These are phyloP conservation scores for Fusarium compactum DNA, from an alignment of 2,329 filamentous ascomycete species.

Conservation along the genomic window DNA sequence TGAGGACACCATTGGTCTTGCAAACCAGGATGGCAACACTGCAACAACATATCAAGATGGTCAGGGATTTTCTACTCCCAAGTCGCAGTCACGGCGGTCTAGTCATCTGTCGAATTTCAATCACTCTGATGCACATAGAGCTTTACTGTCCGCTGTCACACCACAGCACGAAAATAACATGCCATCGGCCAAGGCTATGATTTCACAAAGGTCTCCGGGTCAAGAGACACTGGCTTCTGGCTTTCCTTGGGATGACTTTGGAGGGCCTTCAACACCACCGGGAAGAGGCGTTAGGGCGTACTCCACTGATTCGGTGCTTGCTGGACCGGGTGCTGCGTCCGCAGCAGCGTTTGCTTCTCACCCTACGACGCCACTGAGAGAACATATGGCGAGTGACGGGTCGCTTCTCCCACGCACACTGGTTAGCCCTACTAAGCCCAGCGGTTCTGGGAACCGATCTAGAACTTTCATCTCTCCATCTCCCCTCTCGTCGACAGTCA, in stretches of 20 bases:
- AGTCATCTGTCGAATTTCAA: constrained; percentile 62
- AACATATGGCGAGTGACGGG: constrained; percentile 46
- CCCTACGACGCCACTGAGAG: constrained; percentile 51
- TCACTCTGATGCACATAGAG: constrained; percentile 56
- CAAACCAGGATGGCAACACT: constrained; percentile 59
- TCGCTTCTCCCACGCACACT: constrained; percentile 48
- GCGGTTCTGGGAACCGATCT: constrained; percentile 47
- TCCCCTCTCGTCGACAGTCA: constrained; percentile 70
- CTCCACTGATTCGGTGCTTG: constrained; percentile 54
- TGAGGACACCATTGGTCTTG: constrained; percentile 72
- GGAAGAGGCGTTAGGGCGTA: constrained; percentile 54
- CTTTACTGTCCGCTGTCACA: constrained; percentile 44
- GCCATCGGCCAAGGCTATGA: constrained; percentile 53
- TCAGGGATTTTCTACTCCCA: constrained; percentile 41
- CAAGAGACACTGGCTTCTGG: constrained; percentile 56
- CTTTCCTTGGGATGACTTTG: constrained; percentile 59
- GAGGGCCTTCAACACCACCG: constrained; percentile 48
- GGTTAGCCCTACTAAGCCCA: constrained; percentile 47
- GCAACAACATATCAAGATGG: constrained; percentile 30
- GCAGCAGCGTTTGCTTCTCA: constrained; percentile 47
- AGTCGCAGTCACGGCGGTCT: constrained; percentile 59
- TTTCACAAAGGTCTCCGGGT: constrained; percentile 51
- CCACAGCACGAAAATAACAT: constrained; percentile 53
- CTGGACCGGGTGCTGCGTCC: constrained; percentile 25
- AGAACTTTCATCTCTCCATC: constrained; percentile 69